Base-by-base conservation (phyloP, 495 filamentous ascomycete species). In the Penicillium malachiteum region DNA sequence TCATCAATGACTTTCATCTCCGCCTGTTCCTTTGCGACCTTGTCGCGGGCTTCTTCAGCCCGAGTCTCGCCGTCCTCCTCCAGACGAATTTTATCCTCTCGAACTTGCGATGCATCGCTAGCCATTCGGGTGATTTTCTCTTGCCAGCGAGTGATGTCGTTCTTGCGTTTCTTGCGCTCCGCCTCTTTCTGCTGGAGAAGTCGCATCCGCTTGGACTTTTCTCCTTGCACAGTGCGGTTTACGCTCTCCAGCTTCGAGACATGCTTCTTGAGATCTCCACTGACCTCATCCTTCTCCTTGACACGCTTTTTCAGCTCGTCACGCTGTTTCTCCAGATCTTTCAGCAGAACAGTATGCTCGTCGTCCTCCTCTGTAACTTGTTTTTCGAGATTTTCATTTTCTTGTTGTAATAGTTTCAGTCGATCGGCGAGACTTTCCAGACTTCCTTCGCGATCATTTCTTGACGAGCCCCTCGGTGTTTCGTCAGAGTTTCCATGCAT, bases 161-260 rank as follows among this genome's bases (percentile, higher is more conserved):
- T 77, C 56, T 80, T 81, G 50, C 85, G 70, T 63, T 84, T 86
- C 59, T 80, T 74, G 42, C 84, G 75, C 54, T 88, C 84, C 5
- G 77, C 77, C 59, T 82, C 77, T 63, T 86, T 88, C 56, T 85
- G 82, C 50, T 83, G 79, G 34, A 87, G 67, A 33, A 82, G 57
- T 58, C 76, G 79, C 62, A 97, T 91, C 59, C 89, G 91, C 59
- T 90, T 87, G 0, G 81, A 76, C 64, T 88, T 90, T 62, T 85
- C 84, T 50, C 87, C 87, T 64, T 96, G 87, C 9, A 92, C 90
- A n/a, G 84, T 80, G 48, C 90, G 81, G 71, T 96, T 97, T 47
- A 86, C 76, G 32, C 90, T 85, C 62, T 96, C 92, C 18, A 94
- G 78, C 31, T 82, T 81, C 44, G 88, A 84, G 32, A 93, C 88